phyloP scores from a whole-genome alignment of 805 yeast species.

The Kodamaea laetipori region DNA sequence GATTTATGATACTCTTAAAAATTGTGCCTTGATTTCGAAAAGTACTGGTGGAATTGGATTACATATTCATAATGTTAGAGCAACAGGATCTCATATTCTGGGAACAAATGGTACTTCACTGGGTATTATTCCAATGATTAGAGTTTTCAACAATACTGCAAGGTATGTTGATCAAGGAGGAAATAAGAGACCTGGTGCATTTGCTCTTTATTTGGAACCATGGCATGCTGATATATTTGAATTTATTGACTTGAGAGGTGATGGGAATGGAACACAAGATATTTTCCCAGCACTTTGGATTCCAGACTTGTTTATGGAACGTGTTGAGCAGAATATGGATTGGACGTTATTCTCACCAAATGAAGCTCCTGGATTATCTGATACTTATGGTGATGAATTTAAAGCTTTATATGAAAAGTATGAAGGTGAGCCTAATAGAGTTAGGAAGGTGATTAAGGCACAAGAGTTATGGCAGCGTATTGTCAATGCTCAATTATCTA shows the following conservation, averaged over 20 bases:
- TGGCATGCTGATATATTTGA: conserved; percentile 95
- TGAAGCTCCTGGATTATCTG: conserved; percentile 83
- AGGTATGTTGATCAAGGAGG: conserved; percentile 98
- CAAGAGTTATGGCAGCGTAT: conserved; percentile 91
- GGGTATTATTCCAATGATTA: conserved; percentile 94
- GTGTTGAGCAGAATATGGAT: conserved; percentile 73
- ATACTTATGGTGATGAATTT: conserved; percentile 83
- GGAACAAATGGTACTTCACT: conserved; percentile 92
- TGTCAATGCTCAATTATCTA: conserved; percentile 89
- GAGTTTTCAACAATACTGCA: conserved; percentile 94
- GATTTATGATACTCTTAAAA: conserved; percentile 84
- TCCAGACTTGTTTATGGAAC: conserved; percentile 90
- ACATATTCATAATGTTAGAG: conserved; percentile 83
- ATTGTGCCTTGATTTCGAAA: conserved; percentile 87
- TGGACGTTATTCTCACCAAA: conserved; percentile 93
- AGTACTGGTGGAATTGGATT: conserved; percentile 96
- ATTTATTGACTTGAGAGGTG: conserved; percentile 85
- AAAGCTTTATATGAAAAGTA: conserved; percentile 68
- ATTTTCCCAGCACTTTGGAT: conserved; percentile 93
- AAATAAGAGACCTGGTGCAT: conserved; percentile 96
- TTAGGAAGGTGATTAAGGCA: conserved; percentile 65
- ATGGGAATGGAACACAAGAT: conserved; percentile 81
- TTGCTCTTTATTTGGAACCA: conserved; percentile 91
- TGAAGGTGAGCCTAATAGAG: conserved; percentile 68
- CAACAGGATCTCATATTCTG: conserved; percentile 83